Evolutionary conservation across 306 rosid species (phyloP).

Genomic region (Castanospermum australe): DNA sequence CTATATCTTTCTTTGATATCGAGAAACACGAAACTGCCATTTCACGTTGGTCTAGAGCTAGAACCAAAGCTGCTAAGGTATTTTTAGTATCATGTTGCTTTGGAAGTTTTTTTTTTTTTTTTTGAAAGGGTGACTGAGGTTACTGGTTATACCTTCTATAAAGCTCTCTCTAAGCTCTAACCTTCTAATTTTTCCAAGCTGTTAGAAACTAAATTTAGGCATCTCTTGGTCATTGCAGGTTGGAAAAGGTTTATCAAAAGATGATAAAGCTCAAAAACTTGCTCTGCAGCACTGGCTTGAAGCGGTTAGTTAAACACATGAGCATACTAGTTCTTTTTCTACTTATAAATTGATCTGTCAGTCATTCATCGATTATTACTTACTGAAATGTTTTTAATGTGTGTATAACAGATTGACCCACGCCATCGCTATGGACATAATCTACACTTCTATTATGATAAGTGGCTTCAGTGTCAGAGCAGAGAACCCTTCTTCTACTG

Average conservation of each 20-base stretch:
- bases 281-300: conserved; percentile 99
- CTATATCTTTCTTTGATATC: conserved; percentile 89
- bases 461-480: conserved; percentile 90
- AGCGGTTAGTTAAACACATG: conserved; percentile 68
- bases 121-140: background rate
- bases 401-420: conserved; percentile 78
- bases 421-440: conserved; percentile 99
- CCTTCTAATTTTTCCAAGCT: background rate
- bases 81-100: conserved; percentile 4
- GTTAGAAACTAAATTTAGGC: conserved; percentile 12
- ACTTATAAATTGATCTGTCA: background rate
- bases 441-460: conserved; percentile 78
- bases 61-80: conserved; percentile 99
- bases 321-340: background rate
- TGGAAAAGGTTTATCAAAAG: conserved; percentile 94
- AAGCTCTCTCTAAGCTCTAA: background rate
- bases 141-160: background rate
- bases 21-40: conserved; percentile 95
- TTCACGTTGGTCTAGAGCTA: conserved; percentile 98
- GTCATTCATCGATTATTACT: conserved; percentile 23
- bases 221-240: conserved; percentile 59
- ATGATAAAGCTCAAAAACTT: conserved; percentile 87
- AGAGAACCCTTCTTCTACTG: conserved; percentile 99
- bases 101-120: background rate
- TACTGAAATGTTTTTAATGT: conserved; percentile 23